Conservation (phyloP, 108 stramenopile species). For the Stephanodiscus minutulus region DNA sequence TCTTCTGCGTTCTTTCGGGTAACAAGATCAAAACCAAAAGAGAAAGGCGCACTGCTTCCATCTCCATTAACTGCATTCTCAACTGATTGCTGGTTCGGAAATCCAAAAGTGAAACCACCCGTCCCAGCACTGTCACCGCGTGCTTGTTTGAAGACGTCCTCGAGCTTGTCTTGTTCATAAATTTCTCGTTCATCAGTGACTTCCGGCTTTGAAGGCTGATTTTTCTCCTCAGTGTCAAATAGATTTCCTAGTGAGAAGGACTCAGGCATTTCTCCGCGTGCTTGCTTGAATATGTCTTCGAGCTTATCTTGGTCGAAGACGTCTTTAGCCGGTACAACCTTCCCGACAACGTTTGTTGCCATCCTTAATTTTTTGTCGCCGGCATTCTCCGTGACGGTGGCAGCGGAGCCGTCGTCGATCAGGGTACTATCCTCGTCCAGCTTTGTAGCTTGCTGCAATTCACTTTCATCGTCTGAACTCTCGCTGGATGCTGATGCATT, state of each 20-base stretch:
- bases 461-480: conserved; percentile 3
- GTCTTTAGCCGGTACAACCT: conserved; percentile 20
- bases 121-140: conserved; percentile 34
- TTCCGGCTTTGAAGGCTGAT: neutral
- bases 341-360: conserved; percentile 2
- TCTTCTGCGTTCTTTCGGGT: neutral
- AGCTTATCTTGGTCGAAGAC: conserved; percentile 12
- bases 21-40: conserved; percentile 54
- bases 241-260: conserved; percentile 6
- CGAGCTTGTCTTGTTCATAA: conserved; percentile 76
- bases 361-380: neutral
- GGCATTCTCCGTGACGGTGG: neutral
- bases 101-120: conserved; percentile 52
- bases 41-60: conserved; percentile 10
- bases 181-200: conserved; percentile 22
- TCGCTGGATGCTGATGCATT: neutral
- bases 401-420: too few relatives aligned
- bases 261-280: neutral
- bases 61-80: neutral
- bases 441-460: conserved; percentile 15
- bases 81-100: conserved; percentile 9
- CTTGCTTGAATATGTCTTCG: conserved; percentile 4
- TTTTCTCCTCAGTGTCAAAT: conserved; percentile 5
- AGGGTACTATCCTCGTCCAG: conserved; percentile 7
- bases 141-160: conserved; percentile 73